A percentile compares a stretch with the other conserved stretches of the same genome.
Conservation (phyloP, 1,139 yeast species). For the Saccharomyces hybrid region DNA sequence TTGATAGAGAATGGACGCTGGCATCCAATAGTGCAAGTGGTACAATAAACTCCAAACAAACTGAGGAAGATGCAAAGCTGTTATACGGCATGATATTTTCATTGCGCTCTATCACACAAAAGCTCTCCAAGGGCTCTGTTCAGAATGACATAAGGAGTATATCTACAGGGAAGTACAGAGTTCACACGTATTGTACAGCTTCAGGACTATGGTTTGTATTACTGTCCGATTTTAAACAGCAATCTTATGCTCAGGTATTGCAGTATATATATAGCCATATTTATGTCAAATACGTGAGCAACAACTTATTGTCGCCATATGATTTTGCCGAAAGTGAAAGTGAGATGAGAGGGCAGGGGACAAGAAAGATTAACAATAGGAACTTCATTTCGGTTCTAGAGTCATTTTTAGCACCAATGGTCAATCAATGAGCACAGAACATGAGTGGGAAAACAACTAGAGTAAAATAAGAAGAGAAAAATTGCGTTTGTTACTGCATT, state of each 20-base stretch:
- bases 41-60: slow-evolving; percentile 47
- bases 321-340: slow-evolving; percentile 27
- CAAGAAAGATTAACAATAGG: slow-evolving; percentile 26
- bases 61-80: slow-evolving; percentile 63
- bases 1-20: slow-evolving; percentile 52
- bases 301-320: slow-evolving; percentile 38
- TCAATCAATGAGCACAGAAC: slow-evolving; percentile 10
- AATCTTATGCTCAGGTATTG: slow-evolving; percentile 52
- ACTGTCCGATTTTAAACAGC: slow-evolving; percentile 59
- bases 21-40: slow-evolving; percentile 35
- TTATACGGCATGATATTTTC: slow-evolving; percentile 85
- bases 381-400: slow-evolving; percentile 27
- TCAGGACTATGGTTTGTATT: slow-evolving; percentile 71
- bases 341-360: slow-evolving; percentile 29
- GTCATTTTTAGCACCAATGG: slow-evolving; percentile 27
- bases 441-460: neutral
- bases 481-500: neutral
- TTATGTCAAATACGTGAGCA: slow-evolving; percentile 61
- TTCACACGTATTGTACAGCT: slow-evolving; percentile 75
- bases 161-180: slow-evolving; percentile 64
- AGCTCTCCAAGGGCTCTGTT: slow-evolving; percentile 37
- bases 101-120: slow-evolving; percentile 62
- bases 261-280: slow-evolving; percentile 61
- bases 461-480: neutral
- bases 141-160: slow-evolving; percentile 55